Evolutionary conservation across 78 protist genomes (phyloP), one percentile per base, ranked within the genome.

Genomic region (Bodo saltans): DNA sequence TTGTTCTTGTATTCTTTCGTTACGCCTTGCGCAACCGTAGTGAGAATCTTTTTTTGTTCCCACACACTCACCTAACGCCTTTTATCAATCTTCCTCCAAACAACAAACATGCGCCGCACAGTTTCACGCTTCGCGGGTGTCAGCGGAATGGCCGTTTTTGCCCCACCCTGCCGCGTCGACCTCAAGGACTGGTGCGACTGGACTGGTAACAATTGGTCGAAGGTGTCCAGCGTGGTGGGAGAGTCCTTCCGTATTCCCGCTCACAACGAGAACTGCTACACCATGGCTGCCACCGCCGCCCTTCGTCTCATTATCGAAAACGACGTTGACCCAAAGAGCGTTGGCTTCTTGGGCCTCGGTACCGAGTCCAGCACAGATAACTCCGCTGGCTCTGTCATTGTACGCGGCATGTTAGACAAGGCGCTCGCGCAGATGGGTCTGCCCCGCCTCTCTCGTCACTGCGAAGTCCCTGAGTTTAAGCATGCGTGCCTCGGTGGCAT

Each of bases 401-500:
- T 79, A 1, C 52, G 68, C 4, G 83, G 83, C 11, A 79, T 79
- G 83, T 32, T 79, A 1, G 83, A 79, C 71, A 39, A 32, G n/a
- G 83, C 71, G 4, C 41, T 79, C 29, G 30, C 3, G 34, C 23
- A 42, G 34, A 11, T 79, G 30, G 83, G 83, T 17, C 27, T 21
- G 41, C 17, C 17, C 39, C 28, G 38, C 23, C 38, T 79, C 29
- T 52, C 83, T 11, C 67, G 83, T n/a, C 1, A 8, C 37, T 40
- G 52, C 12, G 83, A 79, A 34, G 83, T 79, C n/a, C 83, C 83
- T 11, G 83, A 79, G 72, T 79, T 79, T 47, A 79, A 79, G 68
- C 83, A 79, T 71, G 83, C 83, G 42, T 79, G 83, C 73, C 72
- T 79, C 29, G 83, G 83, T 30, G 83, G 83, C n/a, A 52, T 79